Conservation (phyloP, 2,329 filamentous ascomycete species). For the Zasmidium cellare region DNA sequence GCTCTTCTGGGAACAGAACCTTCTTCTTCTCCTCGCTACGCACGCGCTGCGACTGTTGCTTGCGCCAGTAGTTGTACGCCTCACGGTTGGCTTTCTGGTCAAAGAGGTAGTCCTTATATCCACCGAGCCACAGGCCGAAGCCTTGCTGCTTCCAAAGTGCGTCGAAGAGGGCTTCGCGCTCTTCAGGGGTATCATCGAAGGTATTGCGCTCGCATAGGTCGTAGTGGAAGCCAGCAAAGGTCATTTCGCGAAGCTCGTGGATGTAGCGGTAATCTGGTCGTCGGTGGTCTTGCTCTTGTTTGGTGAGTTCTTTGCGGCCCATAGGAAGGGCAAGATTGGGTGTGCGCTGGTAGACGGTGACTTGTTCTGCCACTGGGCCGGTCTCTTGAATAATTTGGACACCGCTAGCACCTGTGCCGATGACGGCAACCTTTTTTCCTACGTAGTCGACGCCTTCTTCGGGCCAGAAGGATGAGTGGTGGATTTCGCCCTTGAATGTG, state of each 20-base stretch:
- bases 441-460: slow-evolving; percentile 50
- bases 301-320: slow-evolving; percentile 51
- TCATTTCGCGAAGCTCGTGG: slow-evolving; percentile 54
- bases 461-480: slow-evolving; percentile 46
- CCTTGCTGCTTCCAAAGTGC: slow-evolving; percentile 41
- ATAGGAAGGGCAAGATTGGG: slow-evolving; percentile 67
- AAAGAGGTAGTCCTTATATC: slow-evolving; percentile 35
- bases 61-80: slow-evolving; percentile 50
- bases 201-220: slow-evolving; percentile 57
- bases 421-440: slow-evolving; percentile 61
- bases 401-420: slow-evolving; percentile 66
- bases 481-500: slow-evolving; percentile 59
- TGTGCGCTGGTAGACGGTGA: slow-evolving; percentile 66
- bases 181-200: slow-evolving; percentile 45
- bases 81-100: slow-evolving; percentile 44
- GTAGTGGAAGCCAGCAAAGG: slow-evolving; percentile 61
- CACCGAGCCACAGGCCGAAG: slow-evolving; percentile 31
- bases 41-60: slow-evolving; percentile 45
- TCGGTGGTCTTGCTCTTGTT: slow-evolving; percentile 51
- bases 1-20: slow-evolving; percentile 46
- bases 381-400: slow-evolving; percentile 63
- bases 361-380: slow-evolving; percentile 40
- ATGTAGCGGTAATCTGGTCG: slow-evolving; percentile 47
- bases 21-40: slow-evolving; percentile 46
- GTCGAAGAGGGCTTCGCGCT: slow-evolving; percentile 46